Conservation (phyloP, 192 early-diverging fungal species). For the Gonapodya prolifera region DNA sequence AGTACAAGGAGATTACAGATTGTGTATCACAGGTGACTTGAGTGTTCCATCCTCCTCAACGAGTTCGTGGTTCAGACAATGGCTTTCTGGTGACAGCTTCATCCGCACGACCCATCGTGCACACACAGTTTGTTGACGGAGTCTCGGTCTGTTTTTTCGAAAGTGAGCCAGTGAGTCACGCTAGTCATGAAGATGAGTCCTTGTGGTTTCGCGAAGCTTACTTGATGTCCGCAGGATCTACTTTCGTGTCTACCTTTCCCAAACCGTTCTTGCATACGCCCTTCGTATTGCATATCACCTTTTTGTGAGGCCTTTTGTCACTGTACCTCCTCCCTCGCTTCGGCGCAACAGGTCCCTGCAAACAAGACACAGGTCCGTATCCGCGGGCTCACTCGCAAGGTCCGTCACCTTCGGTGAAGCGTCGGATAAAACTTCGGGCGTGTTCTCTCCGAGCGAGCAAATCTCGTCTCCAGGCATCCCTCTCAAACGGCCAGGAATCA, state of each 20-base stretch:
- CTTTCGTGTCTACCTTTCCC: not conserved
- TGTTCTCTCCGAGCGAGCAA: too few relatives aligned
- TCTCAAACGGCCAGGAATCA: too few relatives aligned
- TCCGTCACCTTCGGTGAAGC: not conserved
- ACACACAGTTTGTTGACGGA: not conserved
- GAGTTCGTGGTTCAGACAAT: too few relatives aligned
- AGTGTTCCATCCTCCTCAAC: too few relatives aligned
- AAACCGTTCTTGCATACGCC: not conserved
- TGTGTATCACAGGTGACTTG: not conserved
- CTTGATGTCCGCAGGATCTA: not conserved
- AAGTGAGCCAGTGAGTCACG: not conserved
- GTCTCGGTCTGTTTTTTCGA: not conserved
- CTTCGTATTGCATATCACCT: not conserved
- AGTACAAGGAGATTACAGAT: not conserved
- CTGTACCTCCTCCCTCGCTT: not conserved
- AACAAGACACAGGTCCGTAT: not conserved
- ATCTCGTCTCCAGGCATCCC: too few relatives aligned
- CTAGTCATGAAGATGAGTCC: not conserved
- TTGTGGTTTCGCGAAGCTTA: not conserved
- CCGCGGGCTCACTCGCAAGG: not conserved
- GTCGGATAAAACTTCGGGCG: too few relatives aligned
- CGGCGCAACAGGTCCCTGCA: not conserved
- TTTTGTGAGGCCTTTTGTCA: not conserved
- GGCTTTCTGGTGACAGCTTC: not conserved
- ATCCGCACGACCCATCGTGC: not conserved